A percentile compares a stretch with the other conserved stretches of the same genome.
These are phyloP conservation scores for Cystobasidium tubakii DNA, from an alignment of 768 basidiomycete species.

Conservation along the genomic window DNA sequence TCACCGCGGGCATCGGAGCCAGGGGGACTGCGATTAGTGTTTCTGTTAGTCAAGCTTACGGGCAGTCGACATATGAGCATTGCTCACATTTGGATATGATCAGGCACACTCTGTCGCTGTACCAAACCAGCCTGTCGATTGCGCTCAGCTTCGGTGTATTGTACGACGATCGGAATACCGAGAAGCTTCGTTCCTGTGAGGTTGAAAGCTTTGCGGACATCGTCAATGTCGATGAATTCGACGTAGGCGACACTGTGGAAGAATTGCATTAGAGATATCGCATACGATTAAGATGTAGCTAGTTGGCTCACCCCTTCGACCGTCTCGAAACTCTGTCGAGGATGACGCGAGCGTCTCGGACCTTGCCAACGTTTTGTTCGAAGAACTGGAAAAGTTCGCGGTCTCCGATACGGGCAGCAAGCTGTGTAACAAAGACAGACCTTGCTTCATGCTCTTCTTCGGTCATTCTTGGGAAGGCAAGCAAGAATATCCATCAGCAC, in stretches of 20 bases:
- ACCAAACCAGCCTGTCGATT: constrained; percentile 48
- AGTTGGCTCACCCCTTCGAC: constrained; percentile 97
- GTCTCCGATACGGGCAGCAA: constrained; percentile 91
- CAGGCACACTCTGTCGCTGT: constrained; percentile 47
- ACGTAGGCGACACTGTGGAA: constrained; percentile 84
- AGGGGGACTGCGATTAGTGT: constrained; percentile 19
- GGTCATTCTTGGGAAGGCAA: constrained; percentile 42
- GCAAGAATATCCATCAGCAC: too few species aligned
- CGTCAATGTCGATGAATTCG: constrained; percentile 83
- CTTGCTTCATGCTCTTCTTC: constrained; percentile 97
- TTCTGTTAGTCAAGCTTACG: too few species aligned
- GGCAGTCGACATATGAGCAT: neutral
- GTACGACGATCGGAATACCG: constrained; percentile 94
- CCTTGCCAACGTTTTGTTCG: constrained; percentile 88
- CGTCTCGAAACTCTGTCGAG: constrained; percentile 89
- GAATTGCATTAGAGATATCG: too few species aligned
- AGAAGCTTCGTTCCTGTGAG: constrained; percentile 93
- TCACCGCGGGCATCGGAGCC: constrained; percentile 32
- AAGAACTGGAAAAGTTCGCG: constrained; percentile 98
- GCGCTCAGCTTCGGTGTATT: constrained; percentile 92
- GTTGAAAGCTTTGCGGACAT: constrained; percentile 81
- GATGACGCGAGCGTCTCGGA: constrained; percentile 92
- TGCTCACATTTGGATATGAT: constrained; percentile 67
- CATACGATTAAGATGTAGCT: too few species aligned
- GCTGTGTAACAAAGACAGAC: constrained; percentile 96